Percentiles rank a stretch among this genome's conserved stretches.
These are phyloP conservation scores for Wickerhamiella occidentalis DNA, from an alignment of 805 yeast species.

Conservation along the genomic window DNA sequence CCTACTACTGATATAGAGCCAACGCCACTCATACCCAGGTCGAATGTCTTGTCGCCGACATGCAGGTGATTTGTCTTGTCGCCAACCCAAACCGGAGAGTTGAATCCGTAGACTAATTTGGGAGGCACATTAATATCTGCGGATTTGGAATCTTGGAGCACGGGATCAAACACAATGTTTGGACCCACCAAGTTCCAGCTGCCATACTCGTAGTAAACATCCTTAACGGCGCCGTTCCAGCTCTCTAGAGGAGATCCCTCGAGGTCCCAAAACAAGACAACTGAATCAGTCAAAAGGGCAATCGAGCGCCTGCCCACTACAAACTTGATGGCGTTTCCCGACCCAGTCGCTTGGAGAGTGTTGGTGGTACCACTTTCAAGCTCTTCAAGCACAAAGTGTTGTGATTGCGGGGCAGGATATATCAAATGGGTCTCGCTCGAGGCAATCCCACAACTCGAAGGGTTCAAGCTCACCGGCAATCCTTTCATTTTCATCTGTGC, in stretches of 20 bases:
- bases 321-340: neutral
- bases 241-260: conserved; percentile 4
- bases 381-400: conserved; percentile 2
- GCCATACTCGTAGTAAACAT: conserved; percentile 3
- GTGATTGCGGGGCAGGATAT: conserved; percentile 2
- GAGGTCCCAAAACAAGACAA: conserved; percentile 3
- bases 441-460: neutral
- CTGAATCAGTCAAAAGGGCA: neutral
- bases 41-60: conserved; percentile 4
- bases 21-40: conserved; percentile 1
- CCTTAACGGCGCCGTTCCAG: conserved; percentile 4
- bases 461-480: conserved; percentile 4
- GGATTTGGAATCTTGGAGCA: neutral
- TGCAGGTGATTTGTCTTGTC: neutral
- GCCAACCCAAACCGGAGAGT: conserved; percentile 2
- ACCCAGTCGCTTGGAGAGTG: neutral
- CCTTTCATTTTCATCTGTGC: neutral
- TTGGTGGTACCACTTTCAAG: conserved; percentile 1
- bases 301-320: conserved; percentile 6
- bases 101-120: neutral
- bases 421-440: neutral
- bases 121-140: conserved; percentile 1
- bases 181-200: conserved; percentile 7
- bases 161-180: conserved; percentile 5
- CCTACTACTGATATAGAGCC: neutral